phyloP scores from a whole-genome alignment of 441 rosid genomes.

The Euphorbia schlechtendalii region DNA sequence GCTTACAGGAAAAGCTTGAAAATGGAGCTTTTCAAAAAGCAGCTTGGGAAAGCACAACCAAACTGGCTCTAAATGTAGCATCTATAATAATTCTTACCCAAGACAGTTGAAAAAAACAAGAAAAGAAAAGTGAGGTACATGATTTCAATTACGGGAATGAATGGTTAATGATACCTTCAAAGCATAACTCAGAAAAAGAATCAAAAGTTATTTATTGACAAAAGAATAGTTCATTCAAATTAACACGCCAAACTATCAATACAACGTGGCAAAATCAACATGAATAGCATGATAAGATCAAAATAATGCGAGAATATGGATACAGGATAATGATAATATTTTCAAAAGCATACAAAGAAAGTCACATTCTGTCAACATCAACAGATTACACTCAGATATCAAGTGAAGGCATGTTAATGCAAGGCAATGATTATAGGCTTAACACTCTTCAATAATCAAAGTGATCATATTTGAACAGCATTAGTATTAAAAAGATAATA shows the following conservation, averaged over 20 bases:
- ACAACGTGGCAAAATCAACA: not conserved
- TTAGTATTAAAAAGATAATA: not conserved
- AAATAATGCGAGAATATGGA: not conserved
- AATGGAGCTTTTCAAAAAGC: too few relatives aligned
- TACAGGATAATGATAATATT: not conserved
- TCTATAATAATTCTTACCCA: not conserved
- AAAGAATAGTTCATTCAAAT: not conserved
- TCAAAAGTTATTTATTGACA: not conserved
- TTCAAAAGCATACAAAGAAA: conserved; percentile 2
- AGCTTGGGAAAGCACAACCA: too few relatives aligned
- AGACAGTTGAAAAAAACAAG: not conserved
- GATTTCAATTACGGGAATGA: not conserved
- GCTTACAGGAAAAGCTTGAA: too few relatives aligned
- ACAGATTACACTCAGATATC: conserved; percentile 1
- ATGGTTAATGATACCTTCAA: not conserved
- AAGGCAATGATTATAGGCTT: not conserved
- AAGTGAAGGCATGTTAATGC: not conserved
- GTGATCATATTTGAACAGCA: not conserved
- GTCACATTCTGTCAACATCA: not conserved
- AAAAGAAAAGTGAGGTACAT: not conserved
- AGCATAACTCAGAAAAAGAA: not conserved
- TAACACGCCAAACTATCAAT: not conserved
- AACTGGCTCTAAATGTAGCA: too few relatives aligned
- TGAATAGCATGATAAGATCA: not conserved
- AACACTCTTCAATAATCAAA: conserved; percentile 2